Base-by-base conservation (phyloP, 1,139 yeast species). In the Scheffersomyces insectosa region DNA sequence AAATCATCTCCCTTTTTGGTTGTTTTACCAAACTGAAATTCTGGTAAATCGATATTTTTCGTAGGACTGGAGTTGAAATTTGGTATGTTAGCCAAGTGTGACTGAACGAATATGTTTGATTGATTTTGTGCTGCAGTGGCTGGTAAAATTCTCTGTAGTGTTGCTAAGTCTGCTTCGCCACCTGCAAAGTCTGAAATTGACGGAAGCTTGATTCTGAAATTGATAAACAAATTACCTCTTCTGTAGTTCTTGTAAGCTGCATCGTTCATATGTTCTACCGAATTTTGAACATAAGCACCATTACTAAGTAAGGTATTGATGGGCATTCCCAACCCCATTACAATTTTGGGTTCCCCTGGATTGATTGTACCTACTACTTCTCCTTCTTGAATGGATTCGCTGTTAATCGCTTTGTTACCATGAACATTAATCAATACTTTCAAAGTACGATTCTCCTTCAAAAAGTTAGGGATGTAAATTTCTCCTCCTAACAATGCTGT, bases 281-380 rank as follows among this genome's bases (percentile, higher is more conserved):
- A 14, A 16, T 54, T 47, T 41, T 62, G 60, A 23, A 48, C 49
- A 35, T 54, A 58, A 15, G 55, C 57, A 0, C 68, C 71, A 23
- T 64, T 64, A 3, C 50, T 52, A 9, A 52, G 72, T 44, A 60
- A 68, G 34, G 70, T 63, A 62, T 80, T 79, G 28, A 81, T 76
- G 3, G 96, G 96, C 84, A 81, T 80, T 16, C 88, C 87, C 37
- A 67, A 62, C 1, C 78, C 79, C 43, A 66, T 66, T 1, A 81
- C 71, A 4, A 76, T 59, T 47, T 80, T 81, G 2, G 81, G 70
- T 4, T 63, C 60, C 5, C 75, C 76, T 3, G 79, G 72, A 14
- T 66, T 65, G 12, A 77, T 69, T 3, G 75, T 64, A 1, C 79
- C 79, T 5, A 72, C 57, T 1, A 80, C 60, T 49, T 79, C 82